These are phyloP conservation scores for Alternaria sp. DNA, from an alignment of 2,329 filamentous ascomycete genomes.

Conservation along the genomic window DNA sequence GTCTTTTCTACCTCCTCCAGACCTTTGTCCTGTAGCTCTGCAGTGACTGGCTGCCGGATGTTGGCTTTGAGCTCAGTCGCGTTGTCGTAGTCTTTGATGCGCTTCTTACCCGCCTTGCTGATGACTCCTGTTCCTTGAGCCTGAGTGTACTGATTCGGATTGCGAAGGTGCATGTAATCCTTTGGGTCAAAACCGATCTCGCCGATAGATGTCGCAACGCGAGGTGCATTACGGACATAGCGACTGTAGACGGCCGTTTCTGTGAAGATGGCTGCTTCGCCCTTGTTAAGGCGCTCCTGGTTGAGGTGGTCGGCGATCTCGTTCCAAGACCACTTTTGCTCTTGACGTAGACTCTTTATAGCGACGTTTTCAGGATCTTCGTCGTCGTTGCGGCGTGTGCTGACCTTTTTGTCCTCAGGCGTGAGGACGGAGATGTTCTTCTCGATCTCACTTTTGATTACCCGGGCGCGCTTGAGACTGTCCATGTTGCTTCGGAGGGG, in stretches of 20 bases:
- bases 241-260: constrained; percentile 48
- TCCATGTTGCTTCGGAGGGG: constrained; percentile 15
- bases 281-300: constrained; percentile 23
- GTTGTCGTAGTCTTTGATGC: constrained; percentile 32
- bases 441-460: constrained; percentile 26
- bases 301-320: constrained; percentile 42
- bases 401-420: constrained; percentile 3
- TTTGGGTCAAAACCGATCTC: constrained; percentile 44
- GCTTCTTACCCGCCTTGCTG: constrained; percentile 32
- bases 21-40: constrained; percentile 9
- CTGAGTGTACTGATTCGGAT: constrained; percentile 22
- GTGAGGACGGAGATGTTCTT: constrained; percentile 24
- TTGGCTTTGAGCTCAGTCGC: constrained; percentile 36
- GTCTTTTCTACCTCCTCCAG: constrained; percentile 31
- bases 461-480: constrained; percentile 27
- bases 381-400: constrained; percentile 11
- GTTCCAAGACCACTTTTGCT: constrained; percentile 38
- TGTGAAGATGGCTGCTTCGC: constrained; percentile 34
- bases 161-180: constrained; percentile 47
- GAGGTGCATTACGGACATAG: constrained; percentile 44
- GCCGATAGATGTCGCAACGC: constrained; percentile 27
- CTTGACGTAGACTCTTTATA: constrained; percentile 44
- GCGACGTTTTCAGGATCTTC: constrained; percentile 44
- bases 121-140: constrained; percentile 3
- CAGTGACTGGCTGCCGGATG: constrained; percentile 22